These are phyloP conservation scores for Jamesozyma spencerorum DNA, from an alignment of 805 yeast genomes.

Conservation along the genomic window DNA sequence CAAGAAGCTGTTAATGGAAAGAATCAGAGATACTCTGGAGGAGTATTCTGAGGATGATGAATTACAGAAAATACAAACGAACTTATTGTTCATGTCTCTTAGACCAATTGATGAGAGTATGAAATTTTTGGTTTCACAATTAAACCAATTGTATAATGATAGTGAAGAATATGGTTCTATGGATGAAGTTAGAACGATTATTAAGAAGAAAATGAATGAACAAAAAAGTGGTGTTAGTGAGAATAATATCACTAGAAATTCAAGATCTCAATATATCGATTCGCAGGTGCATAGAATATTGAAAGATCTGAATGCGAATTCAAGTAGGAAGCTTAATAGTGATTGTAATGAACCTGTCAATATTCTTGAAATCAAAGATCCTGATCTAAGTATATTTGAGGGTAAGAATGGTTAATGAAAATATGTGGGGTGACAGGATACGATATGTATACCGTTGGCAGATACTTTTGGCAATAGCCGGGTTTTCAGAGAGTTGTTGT, in stretches of 20 bases:
- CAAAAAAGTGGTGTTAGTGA: background rate
- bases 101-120: constrained; percentile 26
- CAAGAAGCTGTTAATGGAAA: constrained; percentile 9
- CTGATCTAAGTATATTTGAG: constrained; percentile 1
- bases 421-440: too few species aligned
- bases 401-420: too few species aligned
- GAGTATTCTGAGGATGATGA: background rate
- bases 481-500: too few species aligned
- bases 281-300: constrained; percentile 1
- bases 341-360: background rate
- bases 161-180: constrained; percentile 22
- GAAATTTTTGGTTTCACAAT: constrained; percentile 17
- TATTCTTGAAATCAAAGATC: constrained; percentile 3
- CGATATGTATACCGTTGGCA: too few species aligned
- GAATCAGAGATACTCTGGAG: constrained; percentile 3
- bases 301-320: background rate
- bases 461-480: too few species aligned
- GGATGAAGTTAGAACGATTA: constrained; percentile 12
- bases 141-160: constrained; percentile 20
- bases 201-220: background rate
- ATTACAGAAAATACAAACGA: constrained; percentile 3
- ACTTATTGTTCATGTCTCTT: constrained; percentile 14
- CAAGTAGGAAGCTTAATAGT: background rate
- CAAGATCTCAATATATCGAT: constrained; percentile 9
- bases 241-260: background rate